Conservation (phyloP, 225 moss, liverwort and hornwort species). For the Bryum argenteum region DNA sequence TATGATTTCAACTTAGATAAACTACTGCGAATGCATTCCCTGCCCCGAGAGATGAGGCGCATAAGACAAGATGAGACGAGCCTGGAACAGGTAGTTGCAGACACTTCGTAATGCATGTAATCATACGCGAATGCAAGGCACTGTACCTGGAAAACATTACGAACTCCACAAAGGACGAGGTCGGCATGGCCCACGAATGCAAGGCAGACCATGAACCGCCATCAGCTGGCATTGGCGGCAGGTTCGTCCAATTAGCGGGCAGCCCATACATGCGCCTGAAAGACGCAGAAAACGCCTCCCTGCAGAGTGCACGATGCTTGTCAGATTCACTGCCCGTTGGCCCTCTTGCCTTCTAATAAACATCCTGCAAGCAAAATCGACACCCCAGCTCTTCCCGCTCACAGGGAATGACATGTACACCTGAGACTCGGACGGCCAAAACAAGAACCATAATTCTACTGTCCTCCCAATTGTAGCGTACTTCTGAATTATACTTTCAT, state of each 20-base stretch:
- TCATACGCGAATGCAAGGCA: slow-evolving; percentile 9
- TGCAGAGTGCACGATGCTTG: slow-evolving; percentile 37
- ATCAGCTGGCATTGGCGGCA: slow-evolving; percentile 83
- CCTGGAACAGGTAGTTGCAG: slow-evolving; percentile 20
- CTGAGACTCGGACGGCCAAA: not conserved
- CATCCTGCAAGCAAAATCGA: slow-evolving; percentile 1
- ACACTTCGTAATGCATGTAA: not conserved
- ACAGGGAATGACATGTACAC: not conserved
- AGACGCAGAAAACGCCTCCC: slow-evolving; percentile 66
- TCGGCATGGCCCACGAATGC: slow-evolving; percentile 92
- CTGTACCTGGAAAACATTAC: slow-evolving; percentile 75
- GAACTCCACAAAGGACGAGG: slow-evolving; percentile 84
- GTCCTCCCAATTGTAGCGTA: no score
- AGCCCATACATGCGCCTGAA: slow-evolving; percentile 86
- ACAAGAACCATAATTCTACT: not conserved
- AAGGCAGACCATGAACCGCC: slow-evolving; percentile 78
- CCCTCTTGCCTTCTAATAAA: not conserved
- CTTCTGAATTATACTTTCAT: not conserved
- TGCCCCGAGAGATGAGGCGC: slow-evolving; percentile 10
- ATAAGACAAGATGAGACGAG: slow-evolving; percentile 14
- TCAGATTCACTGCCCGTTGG: slow-evolving; percentile 12
- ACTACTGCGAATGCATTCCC: not conserved
- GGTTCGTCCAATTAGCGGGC: slow-evolving; percentile 67
- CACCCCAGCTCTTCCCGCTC: not conserved
- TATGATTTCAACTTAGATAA: not conserved